Conservation (phyloP, 495 filamentous ascomycete species). For the Penicillium paradoxum region DNA sequence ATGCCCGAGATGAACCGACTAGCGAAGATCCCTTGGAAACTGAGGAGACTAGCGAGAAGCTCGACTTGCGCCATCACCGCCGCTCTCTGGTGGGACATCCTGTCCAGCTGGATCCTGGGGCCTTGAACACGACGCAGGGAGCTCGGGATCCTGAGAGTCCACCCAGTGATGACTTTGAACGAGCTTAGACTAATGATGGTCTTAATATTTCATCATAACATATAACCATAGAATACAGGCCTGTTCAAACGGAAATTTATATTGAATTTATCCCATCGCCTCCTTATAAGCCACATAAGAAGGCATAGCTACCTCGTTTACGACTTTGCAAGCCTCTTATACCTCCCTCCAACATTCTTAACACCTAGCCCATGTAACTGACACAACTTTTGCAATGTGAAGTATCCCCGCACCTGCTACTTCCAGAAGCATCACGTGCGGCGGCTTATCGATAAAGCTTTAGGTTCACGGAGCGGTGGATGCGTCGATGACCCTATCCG, state of each 20-base stretch:
- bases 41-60: conserved; percentile 59
- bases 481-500: neutral
- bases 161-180: conserved; percentile 51
- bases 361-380: no score
- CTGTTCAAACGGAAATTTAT: neutral
- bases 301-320: neutral
- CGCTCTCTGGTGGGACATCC: conserved; percentile 37
- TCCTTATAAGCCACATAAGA: neutral
- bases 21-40: conserved; percentile 32
- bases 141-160: conserved; percentile 25
- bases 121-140: conserved; percentile 26
- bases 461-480: neutral
- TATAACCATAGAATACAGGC: conserved; percentile 21
- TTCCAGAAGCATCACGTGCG: conserved; percentile 9
- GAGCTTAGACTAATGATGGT: conserved; percentile 27
- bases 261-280: neutral
- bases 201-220: conserved; percentile 22
- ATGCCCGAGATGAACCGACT: conserved; percentile 29
- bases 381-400: neutral
- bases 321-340: neutral
- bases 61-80: conserved; percentile 40
- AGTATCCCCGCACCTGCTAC: neutral
- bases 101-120: conserved; percentile 32
- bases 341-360: neutral
- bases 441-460: conserved; percentile 34